These are phyloP conservation scores for Aulographum hederae DNA, from an alignment of 2,329 filamentous ascomycete species.

Conservation along the genomic window DNA sequence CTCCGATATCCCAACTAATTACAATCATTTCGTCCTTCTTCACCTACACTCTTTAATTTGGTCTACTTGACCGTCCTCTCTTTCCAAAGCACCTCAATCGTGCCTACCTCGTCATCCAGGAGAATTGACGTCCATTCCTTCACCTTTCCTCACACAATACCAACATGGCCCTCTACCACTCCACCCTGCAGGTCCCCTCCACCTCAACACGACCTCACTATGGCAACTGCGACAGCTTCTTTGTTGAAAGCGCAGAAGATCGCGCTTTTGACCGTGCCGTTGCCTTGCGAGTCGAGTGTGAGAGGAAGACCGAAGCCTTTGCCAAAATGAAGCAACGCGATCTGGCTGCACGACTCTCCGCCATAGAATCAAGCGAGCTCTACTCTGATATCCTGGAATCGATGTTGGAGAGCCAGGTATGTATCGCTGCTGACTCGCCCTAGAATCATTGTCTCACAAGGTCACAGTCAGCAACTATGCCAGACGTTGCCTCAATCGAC, in stretches of 20 bases:
- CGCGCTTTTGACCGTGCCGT: too few species aligned
- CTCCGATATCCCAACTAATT: neutral
- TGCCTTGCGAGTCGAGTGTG: conserved; percentile 40
- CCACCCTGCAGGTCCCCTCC: conserved; percentile 35
- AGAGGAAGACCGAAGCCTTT: conserved; percentile 58
- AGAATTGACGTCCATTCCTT: conserved; percentile 28
- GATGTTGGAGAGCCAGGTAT: conserved; percentile 92
- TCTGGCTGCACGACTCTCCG: conserved; percentile 76
- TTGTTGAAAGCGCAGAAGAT: conserved; percentile 43
- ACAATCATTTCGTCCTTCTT: neutral
- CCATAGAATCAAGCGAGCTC: conserved; percentile 73
- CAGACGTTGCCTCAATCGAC: conserved; percentile 94
- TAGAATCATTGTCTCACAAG: too few species aligned
- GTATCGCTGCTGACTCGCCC: too few species aligned
- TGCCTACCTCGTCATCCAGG: conserved; percentile 22
- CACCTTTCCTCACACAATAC: conserved; percentile 14
- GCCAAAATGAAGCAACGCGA: conserved; percentile 71
- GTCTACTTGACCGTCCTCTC: too few species aligned
- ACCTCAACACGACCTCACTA: conserved; percentile 29
- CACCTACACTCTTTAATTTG: neutral
- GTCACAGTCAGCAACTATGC: conserved; percentile 67
- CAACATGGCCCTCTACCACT: too few species aligned
- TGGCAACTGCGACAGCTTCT: conserved; percentile 50
- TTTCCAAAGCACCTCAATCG: too few species aligned
- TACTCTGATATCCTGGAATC: conserved; percentile 86